phyloP scores from a whole-genome alignment of 305 asterid species.

The Plantago lanceolata region DNA sequence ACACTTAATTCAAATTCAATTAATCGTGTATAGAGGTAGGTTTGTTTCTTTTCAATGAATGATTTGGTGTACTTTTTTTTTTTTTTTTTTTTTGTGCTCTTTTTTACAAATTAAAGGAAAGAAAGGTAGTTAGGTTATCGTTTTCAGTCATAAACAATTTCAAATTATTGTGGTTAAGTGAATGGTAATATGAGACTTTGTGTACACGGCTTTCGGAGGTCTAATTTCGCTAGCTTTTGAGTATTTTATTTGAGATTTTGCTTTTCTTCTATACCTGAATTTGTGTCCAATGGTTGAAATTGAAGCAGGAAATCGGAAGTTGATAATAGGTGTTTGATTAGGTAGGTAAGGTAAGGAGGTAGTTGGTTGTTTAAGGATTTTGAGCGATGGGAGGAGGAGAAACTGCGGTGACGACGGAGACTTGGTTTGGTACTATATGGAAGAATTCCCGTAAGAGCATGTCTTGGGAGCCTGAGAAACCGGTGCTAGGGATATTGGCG shows the following conservation, averaged over 20 bases:
- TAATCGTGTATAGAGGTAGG: no score
- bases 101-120: neutral
- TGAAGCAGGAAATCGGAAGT: constrained; percentile 28
- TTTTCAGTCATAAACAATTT: no score
- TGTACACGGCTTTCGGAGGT: neutral
- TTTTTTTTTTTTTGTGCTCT: no score
- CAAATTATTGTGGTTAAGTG: neutral
- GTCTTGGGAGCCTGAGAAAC: constrained; percentile 51
- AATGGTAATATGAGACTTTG: neutral
- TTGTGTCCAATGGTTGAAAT: neutral
- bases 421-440: constrained; percentile 67
- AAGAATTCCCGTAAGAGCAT: constrained; percentile 53
- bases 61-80: no score
- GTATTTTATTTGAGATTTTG: neutral
- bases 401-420: constrained; percentile 33
- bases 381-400: constrained; percentile 63
- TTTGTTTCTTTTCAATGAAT: no score
- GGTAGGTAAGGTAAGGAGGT: constrained; percentile 3
- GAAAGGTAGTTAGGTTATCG: no score
- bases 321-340: constrained; percentile 28
- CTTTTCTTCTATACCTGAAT: no score
- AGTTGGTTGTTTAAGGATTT: constrained; percentile 12
- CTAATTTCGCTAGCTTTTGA: neutral
- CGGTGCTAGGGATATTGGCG: constrained; percentile 53
- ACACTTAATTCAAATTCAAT: neutral